Evolutionary conservation across 306 rosid genomes (phyloP).

Genomic region (Pterocarpus macrocarpus): DNA sequence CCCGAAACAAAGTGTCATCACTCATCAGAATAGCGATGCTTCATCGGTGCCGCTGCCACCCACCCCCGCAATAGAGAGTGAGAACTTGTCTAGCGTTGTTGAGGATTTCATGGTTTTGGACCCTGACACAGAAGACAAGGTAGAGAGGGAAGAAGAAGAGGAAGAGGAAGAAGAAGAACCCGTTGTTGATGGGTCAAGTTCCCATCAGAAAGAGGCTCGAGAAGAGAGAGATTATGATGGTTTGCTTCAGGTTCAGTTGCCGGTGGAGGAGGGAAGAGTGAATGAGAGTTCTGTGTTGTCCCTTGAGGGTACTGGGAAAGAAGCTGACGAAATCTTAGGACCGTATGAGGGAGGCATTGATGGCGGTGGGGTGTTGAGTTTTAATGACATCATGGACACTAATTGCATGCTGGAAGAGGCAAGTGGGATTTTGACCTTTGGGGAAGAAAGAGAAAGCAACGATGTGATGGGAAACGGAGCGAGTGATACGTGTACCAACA

Average conservation of each 20-base stretch:
- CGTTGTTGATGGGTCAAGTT: not conserved
- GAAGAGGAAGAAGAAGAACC: not conserved
- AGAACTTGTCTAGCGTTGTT: not conserved
- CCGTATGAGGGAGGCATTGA: constrained; percentile 15
- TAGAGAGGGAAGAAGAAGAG: not conserved
- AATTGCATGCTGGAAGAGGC: constrained; percentile 27
- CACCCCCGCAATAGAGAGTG: constrained; percentile 44
- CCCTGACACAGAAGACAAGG: not conserved
- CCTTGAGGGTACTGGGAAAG: constrained; percentile 3
- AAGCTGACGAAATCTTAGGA: not conserved
- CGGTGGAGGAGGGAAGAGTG: not conserved
- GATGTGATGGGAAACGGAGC: constrained; percentile 4
- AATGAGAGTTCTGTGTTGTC: not conserved
- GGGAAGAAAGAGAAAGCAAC: constrained; percentile 35
- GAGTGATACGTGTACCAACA: not conserved
- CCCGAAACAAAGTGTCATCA: not conserved
- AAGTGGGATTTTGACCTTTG: constrained; percentile 36
- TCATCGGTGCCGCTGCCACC: constrained; percentile 13
- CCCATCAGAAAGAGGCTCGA: not conserved
- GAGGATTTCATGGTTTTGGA: constrained; percentile 25
- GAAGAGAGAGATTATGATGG: too few species aligned
- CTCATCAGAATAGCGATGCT: not conserved
- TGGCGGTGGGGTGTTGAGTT: constrained; percentile 35
- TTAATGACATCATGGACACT: constrained; percentile 47
- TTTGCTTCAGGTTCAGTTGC: too few species aligned